A percentile compares a stretch with the other conserved stretches of the same genome.
These are phyloP conservation scores for Lactarius vividus DNA, from an alignment of 768 basidiomycete genomes.

Conservation along the genomic window DNA sequence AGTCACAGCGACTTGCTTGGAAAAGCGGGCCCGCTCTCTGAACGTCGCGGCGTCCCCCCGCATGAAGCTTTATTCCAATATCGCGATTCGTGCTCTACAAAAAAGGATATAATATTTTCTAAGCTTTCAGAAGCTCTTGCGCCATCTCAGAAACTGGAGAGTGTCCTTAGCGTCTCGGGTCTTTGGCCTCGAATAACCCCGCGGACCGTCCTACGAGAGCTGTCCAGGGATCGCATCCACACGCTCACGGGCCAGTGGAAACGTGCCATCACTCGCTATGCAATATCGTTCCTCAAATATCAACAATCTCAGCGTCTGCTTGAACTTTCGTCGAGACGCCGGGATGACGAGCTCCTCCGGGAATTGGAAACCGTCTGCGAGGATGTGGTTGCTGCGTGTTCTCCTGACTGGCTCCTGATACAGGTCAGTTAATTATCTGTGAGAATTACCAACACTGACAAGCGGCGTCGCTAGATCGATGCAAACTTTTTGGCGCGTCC, in stretches of 20 bases:
- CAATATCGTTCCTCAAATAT: not conserved
- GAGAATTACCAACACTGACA: not conserved
- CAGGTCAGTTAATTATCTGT: not conserved
- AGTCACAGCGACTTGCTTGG: no score
- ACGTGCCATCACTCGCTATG: not conserved
- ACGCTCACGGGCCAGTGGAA: constrained; percentile 10
- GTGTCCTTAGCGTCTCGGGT: not conserved
- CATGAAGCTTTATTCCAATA: not conserved
- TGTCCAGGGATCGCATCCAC: constrained; percentile 29
- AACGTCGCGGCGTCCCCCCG: not conserved
- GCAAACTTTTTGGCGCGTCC: no score
- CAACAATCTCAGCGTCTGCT: constrained; percentile 14
- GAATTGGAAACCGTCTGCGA: not conserved
- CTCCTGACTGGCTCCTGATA: constrained; percentile 16
- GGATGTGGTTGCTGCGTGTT: not conserved
- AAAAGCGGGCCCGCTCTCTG: no score
- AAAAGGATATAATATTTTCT: not conserved
- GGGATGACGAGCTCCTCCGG: constrained; percentile 6
- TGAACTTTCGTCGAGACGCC: not conserved
- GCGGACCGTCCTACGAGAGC: constrained; percentile 19
- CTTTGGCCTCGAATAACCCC: constrained; percentile 21
- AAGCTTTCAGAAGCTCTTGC: not conserved
- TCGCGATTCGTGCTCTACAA: not conserved
- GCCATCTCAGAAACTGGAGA: constrained; percentile 1
- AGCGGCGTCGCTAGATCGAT: no score